Base-by-base conservation (phyloP, 2,329 filamentous ascomycete genomes). In the Bipolaris victoriae region DNA sequence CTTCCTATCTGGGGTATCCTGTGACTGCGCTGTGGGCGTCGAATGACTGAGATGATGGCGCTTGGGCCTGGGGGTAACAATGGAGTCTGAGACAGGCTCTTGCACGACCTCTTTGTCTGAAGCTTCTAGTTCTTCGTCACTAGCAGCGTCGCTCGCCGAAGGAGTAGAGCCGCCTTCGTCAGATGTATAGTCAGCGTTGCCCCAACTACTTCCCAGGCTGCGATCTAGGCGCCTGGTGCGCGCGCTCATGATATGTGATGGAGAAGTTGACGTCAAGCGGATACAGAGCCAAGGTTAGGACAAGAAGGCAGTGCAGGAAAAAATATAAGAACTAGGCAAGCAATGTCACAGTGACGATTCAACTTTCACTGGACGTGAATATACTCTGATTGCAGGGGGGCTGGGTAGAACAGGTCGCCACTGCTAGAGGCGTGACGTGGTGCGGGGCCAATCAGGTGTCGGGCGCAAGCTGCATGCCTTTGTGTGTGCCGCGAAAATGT, bases 181-280 rank as follows among this genome's bases (percentile, higher is more conserved):
- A 3, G 69, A 68, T 22, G 64, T 62, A 48, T 71, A 72, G 16
- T 72, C 65, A 22, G 68, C 68, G 22, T 71, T 68, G 49, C 65
- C 71, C 74, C 74, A 76, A 39, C 72, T 76, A 22, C 73, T 71
- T 15, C 69, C 70, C 7, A 76, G 65, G 46, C 69, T 75, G 29
- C 56, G 65, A 26, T 58, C 56, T 7, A 69, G 61, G 50, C 58
- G 63, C 2, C 56, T 66, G 20, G 68, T 53, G 26, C 54, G 54
- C 41, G 57, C 56, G 49, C 45, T 66, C 65, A 69, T 73, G 37
- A 39, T 52, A 26, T 13, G 37, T 35, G 39, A 31, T 16, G 29
- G 52, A 11, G 16, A 10, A 31, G 33, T 9, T 53, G 16, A 52
- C 10, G 24, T 47, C n/a, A 51, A 18, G 35, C 9, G 13, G 41